Evolutionary conservation across 148 eudicot species (phyloP).

Genomic region (Amaranthus palmeri): DNA sequence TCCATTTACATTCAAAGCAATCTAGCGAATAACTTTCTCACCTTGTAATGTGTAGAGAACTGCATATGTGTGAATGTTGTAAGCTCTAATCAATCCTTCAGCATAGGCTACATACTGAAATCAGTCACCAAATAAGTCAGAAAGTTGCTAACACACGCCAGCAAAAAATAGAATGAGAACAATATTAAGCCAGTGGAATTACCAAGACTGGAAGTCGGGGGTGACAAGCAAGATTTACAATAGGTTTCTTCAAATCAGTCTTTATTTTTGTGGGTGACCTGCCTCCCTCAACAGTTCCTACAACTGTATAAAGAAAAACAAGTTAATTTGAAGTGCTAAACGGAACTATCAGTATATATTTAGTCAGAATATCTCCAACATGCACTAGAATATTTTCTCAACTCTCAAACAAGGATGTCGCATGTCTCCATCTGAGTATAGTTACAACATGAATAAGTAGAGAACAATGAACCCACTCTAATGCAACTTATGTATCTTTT

Average conservation of each 20-base stretch:
- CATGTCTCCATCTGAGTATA: neutral
- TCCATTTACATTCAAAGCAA: constrained; percentile 9
- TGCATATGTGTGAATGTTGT: constrained; percentile 92
- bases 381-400: neutral
- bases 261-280: constrained; percentile 94
- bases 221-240: constrained; percentile 98
- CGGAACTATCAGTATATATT: neutral
- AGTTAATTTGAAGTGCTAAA: neutral
- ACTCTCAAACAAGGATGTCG: neutral
- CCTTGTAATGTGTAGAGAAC: constrained; percentile 95
- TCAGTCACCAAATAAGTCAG: constrained; percentile 18
- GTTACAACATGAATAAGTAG: neutral
- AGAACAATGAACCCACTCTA: neutral
- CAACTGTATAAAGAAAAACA: constrained; percentile 43
- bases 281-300: constrained; percentile 98
- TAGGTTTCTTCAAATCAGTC: constrained; percentile 95
- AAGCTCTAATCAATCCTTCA: constrained; percentile 92
- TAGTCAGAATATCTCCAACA: neutral
- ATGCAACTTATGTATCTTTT: neutral
- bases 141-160: neutral
- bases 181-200: constrained; percentile 20
- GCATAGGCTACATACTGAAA: constrained; percentile 94
- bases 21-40: constrained; percentile 32
- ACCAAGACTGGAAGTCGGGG: constrained; percentile 95
- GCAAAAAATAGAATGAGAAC: neutral